Conservation (phyloP, 441 rosid species). For the Arabidopsis hybrid region DNA sequence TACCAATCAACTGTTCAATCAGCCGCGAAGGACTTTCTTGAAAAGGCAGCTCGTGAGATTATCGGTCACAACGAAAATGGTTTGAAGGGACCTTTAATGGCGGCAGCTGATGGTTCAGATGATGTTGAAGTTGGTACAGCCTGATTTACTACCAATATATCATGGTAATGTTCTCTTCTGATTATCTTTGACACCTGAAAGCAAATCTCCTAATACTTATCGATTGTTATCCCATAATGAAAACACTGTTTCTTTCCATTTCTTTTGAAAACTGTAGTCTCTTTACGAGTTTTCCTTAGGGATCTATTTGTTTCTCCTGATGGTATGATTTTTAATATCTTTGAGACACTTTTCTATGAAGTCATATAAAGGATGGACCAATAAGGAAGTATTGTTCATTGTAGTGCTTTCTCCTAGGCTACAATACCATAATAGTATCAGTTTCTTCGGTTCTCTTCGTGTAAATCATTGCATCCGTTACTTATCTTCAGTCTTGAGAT, state of each 20-base stretch:
- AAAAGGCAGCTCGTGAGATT: slow-evolving; percentile 88
- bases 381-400: not conserved
- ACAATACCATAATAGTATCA: not conserved
- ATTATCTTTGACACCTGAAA: slow-evolving; percentile 6
- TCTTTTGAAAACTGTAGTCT: slow-evolving; percentile 8
- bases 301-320: slow-evolving; percentile 4
- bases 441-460: not conserved
- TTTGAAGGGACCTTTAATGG: slow-evolving; percentile 73
- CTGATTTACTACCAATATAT: slow-evolving; percentile 43
- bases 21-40: slow-evolving; percentile 86
- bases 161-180: slow-evolving; percentile 40
- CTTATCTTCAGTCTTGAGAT: slow-evolving; percentile 7
- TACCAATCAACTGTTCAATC: slow-evolving; percentile 69
- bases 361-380: not conserved
- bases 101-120: slow-evolving; percentile 54
- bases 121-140: slow-evolving; percentile 50
- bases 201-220: slow-evolving; percentile 11
- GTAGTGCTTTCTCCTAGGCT: not conserved
- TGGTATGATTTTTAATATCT: not conserved
- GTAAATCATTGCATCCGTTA: not conserved
- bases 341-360: not conserved
- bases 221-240: slow-evolving; percentile 2
- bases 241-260: slow-evolving; percentile 2
- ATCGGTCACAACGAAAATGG: slow-evolving; percentile 63
- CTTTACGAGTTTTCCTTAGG: not conserved